Evolutionary conservation across 371 early-diverging fungal genomes (phyloP), one percentile per base, ranked within the genome.

Genomic region (Choanephora cucurbitarum): DNA sequence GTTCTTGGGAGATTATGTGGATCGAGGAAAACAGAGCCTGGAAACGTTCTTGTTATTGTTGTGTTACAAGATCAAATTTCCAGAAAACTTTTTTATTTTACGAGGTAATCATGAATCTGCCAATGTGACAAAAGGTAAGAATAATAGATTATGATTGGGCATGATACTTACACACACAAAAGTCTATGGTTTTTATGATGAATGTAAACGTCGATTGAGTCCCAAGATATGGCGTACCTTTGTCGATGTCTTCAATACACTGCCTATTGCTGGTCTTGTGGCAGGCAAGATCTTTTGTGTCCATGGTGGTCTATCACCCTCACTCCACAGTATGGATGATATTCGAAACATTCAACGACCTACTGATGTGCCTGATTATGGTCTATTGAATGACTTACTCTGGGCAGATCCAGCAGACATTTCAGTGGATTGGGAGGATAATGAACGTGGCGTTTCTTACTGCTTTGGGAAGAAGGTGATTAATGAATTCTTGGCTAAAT

Each of bases 101-200:
- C 80, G 99, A 45, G 99, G 99, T 28, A 99, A 99, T 77, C 99
- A 99, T 77, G 99, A 98, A 77, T 94, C 94, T 69, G 95, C 95
- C 40, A 91, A 90, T 68, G 93, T 98, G 18, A 98, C 95, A 58
- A 83, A 91, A 80, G 96, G 81, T 77, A 72, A 68, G 77, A 41
- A 49, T 14, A 22, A 19, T 11, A 51, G n/a, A n/a, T n/a, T n/a
- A n/a, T n/a, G n/a, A n/a, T n/a, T n/a, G n/a, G n/a, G n/a, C n/a
- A n/a, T n/a, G n/a, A n/a, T n/a, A n/a, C n/a, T n/a, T n/a, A n/a
- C n/a, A n/a, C n/a, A n/a, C n/a, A n/a, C n/a, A n/a, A n/a, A n/a
- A 70, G 79, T 99, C n/a, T 99, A 99, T 73, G 99, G 99, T 7
- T 99, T 99, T 76, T 99, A 96, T 73, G 99, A 99, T 72, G 99